These are phyloP conservation scores for Sideroxylon spinosum DNA, from an alignment of 179 eudicot genomes.

Conservation along the genomic window DNA sequence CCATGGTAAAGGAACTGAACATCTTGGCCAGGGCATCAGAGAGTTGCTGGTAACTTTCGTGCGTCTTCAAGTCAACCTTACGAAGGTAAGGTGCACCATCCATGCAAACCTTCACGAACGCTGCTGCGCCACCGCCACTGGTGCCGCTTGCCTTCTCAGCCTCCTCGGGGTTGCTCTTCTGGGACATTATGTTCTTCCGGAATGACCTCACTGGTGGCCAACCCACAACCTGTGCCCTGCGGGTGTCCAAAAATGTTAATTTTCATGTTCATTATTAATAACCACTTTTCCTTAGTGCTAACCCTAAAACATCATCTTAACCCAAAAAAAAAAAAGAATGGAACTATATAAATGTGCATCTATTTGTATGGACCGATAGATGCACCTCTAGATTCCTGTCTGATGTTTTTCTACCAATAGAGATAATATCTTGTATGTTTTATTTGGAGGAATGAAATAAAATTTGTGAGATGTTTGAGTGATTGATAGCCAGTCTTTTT, in stretches of 20 bases:
- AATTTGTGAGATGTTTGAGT: too few species aligned
- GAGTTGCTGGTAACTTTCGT: slow-evolving; percentile 61
- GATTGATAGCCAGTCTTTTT: too few species aligned
- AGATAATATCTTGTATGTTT: too few species aligned
- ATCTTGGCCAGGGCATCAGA: slow-evolving; percentile 66
- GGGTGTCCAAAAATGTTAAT: not conserved
- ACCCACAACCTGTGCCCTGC: slow-evolving; percentile 77
- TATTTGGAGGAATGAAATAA: too few species aligned
- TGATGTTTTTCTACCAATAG: too few species aligned
- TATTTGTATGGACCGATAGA: too few species aligned
- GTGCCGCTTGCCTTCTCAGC: slow-evolving; percentile 25
- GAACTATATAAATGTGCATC: not conserved
- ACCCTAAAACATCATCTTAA: not conserved
- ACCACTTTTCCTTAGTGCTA: not conserved
- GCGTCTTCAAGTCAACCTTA: slow-evolving; percentile 68
- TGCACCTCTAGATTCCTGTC: too few species aligned
- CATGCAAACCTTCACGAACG: slow-evolving; percentile 74
- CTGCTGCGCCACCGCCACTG: slow-evolving; percentile 25
- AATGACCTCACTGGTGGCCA: slow-evolving; percentile 87
- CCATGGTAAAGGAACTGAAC: slow-evolving; percentile 77
- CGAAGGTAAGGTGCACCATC: slow-evolving; percentile 80
- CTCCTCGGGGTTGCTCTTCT: slow-evolving; percentile 42
- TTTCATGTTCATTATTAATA: not conserved
- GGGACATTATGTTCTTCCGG: slow-evolving; percentile 59
- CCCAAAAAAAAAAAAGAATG: not conserved